Evolutionary conservation across 2,329 filamentous ascomycete species (phyloP).

Genomic region (Trichoderma simmonsii): DNA sequence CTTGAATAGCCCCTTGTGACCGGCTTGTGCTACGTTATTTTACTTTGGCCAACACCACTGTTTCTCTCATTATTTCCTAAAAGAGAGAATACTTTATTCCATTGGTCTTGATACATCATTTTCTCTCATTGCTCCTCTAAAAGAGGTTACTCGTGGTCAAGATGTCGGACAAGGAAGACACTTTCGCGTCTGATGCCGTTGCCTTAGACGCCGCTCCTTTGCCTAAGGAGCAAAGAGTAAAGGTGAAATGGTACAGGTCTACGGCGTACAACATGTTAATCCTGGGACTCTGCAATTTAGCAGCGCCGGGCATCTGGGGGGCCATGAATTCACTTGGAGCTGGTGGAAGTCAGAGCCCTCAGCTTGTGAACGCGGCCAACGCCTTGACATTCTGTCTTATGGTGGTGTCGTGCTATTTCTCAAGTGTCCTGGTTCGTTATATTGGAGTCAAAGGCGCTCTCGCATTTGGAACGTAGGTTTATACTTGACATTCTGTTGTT

Average conservation of each 20-base stretch:
- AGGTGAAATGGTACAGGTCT: slow-evolving; percentile 65
- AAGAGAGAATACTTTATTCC: background rate
- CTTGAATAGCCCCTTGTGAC: background rate
- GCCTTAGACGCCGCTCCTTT: background rate
- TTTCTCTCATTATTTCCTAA: background rate
- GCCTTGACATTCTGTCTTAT: slow-evolving; percentile 70
- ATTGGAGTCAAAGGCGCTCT: slow-evolving; percentile 70
- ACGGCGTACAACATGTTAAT: slow-evolving; percentile 72
- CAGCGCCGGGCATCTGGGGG: slow-evolving; percentile 68
- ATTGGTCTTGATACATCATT: background rate
- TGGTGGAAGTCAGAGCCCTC: slow-evolving; percentile 62
- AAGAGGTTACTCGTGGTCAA: background rate
- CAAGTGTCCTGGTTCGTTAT: slow-evolving; percentile 59
- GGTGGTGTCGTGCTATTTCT: slow-evolving; percentile 67
- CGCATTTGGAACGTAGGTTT: slow-evolving; percentile 61
- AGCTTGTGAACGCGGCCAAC: slow-evolving; percentile 68
- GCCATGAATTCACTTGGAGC: slow-evolving; percentile 73
- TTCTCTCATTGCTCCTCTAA: background rate
- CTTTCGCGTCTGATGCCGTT: background rate
- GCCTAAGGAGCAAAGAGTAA: slow-evolving; percentile 32
- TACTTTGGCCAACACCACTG: background rate
- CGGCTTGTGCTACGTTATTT: background rate
- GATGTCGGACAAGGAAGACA: slow-evolving; percentile 11
- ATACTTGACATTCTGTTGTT: background rate
- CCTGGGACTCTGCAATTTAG: slow-evolving; percentile 67